Base-by-base conservation (phyloP, 2,329 filamentous ascomycete species). In the Huntiella decipiens region DNA sequence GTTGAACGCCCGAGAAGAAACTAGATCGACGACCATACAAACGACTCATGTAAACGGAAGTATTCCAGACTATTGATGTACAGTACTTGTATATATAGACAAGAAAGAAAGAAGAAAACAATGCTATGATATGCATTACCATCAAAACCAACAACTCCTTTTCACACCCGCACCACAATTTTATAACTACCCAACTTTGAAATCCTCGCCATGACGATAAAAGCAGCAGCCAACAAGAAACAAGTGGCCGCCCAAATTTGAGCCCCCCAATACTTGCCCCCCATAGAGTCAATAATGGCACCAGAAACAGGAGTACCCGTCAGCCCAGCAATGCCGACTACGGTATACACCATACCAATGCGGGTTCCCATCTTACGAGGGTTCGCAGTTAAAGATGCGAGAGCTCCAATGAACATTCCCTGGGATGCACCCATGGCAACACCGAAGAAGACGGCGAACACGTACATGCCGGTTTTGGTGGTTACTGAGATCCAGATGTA, bases 401-500 rank as follows among this genome's bases (percentile, higher is more conserved):
- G 53, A 6, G 62, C 57, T 4, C 60, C 57, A 10, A 60, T 56
- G 43, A 63, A 66, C n/a, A 61, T 57, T 4, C 62, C 63, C 53
- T 66, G 63, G 7, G 60, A 61, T 3, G 61, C 60, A 32, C 65
- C 64, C 44, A 62, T 62, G 43, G 58, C 55, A n/a, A 69, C 47
- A 6, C 67, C 67, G 44, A 66, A 66, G 39, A 66, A 56, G 31
- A 61, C 59, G 34, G 60, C 60, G 54, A 67, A 70, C 34, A 56
- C 53, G 51, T 66, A 67, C 60, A 66, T 65, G 48, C 59, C 61
- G 2, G 55, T 49, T 2, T 52, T 52, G 8, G 54, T 57, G n/a
- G 50, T 53, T 1, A 79, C 70, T 0, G 63, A 66, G 2, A 66
- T 65, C 76, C 77, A 80, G 44, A 59, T 62, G 52, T 67, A 75